Evolutionary conservation across 805 yeast species (phyloP), one percentile per base, ranked within the genome.

Genomic region (Jamesozyma piceae): DNA sequence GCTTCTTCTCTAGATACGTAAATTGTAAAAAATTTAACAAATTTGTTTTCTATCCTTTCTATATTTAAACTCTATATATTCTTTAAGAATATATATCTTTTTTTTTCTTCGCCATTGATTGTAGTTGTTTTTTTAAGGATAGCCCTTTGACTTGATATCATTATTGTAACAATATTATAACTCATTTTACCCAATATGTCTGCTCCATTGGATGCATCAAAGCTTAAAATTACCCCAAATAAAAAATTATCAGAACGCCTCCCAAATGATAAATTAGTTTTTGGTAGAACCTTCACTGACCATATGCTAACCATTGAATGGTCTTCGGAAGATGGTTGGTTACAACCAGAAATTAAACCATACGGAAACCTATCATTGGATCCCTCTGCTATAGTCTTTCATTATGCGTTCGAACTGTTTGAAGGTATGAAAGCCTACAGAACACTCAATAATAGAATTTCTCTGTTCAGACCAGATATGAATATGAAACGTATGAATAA

Each of bases 341-440:
- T 69, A 14, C 63, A 74, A n/a, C 97, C 97, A 37, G 74, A 75
- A 59, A 88, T 90, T 62, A 75, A 75, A 50, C 96, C 97, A 17
- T 87, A 85, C 62, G 88, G 80, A 41, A 77, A 77, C 38, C 66
- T 90, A 41, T 56, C 71, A 10, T 65, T 90, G 46, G 95, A 88
- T 58, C 97, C 97, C 18, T 79, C 95, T 19, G 67, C 94, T 14
- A 75, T 82, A 58, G 97, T 88, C 24, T 79, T 90, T 67, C 97
- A 90, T 69, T 90, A 90, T 60, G 90, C 95, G 3, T 90, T 90
- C 57, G 95, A 87, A 64, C 75, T 90, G 47, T 90, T 90, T 54
- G 97, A 90, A 71, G 97, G 97, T 49, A 71, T 90, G 71, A 90
- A 90, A 71, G 97, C 97, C 18, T 90, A 88, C 73, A 65, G 70